phyloP scores from a whole-genome alignment of 257 asterid species.

The Rubia yunnanensis region DNA sequence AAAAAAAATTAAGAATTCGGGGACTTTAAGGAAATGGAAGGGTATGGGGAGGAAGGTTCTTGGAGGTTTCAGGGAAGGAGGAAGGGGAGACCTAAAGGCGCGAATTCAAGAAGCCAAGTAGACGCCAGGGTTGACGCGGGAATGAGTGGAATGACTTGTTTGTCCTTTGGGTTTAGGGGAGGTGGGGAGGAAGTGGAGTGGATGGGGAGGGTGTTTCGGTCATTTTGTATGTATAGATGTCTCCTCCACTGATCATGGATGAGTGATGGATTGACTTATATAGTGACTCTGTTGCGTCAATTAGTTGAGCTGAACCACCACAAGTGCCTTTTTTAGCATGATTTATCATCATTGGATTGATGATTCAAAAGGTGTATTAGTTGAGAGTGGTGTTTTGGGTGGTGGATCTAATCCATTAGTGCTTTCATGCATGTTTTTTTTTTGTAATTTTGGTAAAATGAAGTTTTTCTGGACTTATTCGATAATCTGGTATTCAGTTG shows the following conservation, averaged over 20 bases:
- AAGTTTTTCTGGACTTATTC: too few species aligned
- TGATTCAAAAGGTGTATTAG: not conserved
- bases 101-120: constrained; percentile 14
- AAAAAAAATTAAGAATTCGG: not conserved
- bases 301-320: not conserved
- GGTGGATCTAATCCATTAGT: not conserved
- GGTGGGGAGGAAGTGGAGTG: not conserved
- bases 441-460: too few species aligned
- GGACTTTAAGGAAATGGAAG: not conserved
- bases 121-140: constrained; percentile 58
- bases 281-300: not conserved
- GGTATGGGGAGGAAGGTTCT: constrained; percentile 35
- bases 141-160: constrained; percentile 26
- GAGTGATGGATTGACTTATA: not conserved
- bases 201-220: not conserved
- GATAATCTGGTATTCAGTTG: too few species aligned
- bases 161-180: not conserved
- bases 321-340: not conserved
- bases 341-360: not conserved
- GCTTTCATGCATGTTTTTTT: too few species aligned
- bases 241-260: not conserved
- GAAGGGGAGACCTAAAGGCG: constrained; percentile 15
- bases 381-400: not conserved
- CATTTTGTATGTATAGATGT: not conserved
- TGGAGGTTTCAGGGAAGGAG: constrained; percentile 30